Percentiles rank a stretch among this genome's conserved stretches.
Evolutionary conservation across 78 protist species (phyloP).

Genomic region (Guillardia theta): DNA sequence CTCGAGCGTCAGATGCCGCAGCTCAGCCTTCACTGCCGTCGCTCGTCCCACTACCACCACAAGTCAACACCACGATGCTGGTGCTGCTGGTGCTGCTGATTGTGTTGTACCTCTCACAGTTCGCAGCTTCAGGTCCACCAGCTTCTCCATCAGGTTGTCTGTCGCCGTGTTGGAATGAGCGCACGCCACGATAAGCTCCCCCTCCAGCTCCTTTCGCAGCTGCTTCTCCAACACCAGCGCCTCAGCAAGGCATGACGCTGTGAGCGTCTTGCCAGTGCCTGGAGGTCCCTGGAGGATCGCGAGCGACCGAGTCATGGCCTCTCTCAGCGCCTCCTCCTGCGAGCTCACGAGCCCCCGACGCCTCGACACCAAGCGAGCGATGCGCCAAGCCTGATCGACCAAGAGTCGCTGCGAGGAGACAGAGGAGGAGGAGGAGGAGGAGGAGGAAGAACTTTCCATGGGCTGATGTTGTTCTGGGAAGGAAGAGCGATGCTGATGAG

Average conservation of each 20-base stretch:
- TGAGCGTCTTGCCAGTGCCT: constrained; percentile 20
- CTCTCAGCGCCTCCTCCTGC: background rate
- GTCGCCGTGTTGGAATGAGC: background rate
- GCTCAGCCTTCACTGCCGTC: background rate
- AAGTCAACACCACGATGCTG: background rate
- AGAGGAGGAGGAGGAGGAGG: too few species aligned
- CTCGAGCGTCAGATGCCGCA: background rate
- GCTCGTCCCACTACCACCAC: background rate
- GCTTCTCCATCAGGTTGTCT: constrained; percentile 21
- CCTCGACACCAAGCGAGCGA: too few species aligned
- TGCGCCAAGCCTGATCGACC: too few species aligned
- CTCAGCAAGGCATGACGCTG: background rate
- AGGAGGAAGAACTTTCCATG: too few species aligned
- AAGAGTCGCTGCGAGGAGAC: too few species aligned
- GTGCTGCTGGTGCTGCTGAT: background rate
- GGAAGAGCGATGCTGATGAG: too few species aligned
- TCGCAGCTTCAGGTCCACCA: background rate
- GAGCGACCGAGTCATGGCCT: background rate
- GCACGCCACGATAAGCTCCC: background rate
- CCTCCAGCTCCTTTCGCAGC: background rate
- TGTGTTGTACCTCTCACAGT: background rate
- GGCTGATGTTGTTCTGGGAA: too few species aligned
- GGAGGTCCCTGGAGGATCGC: background rate
- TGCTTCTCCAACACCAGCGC: background rate
- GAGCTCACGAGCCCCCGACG: too few species aligned